These are phyloP conservation scores for Periconia sp. DNA, from an alignment of 2,329 filamentous ascomycete genomes.

Conservation along the genomic window DNA sequence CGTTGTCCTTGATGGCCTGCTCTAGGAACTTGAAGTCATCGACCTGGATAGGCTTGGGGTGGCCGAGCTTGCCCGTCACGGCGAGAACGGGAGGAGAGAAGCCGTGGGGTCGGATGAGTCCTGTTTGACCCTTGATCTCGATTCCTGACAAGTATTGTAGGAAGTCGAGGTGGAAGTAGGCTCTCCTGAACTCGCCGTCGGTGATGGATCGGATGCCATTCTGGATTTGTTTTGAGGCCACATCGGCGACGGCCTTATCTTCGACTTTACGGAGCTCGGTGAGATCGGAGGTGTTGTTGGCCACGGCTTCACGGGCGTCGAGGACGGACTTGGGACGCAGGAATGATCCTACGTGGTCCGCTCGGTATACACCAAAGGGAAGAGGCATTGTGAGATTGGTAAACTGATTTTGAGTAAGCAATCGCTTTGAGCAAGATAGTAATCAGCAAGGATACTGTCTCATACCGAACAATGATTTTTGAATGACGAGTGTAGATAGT, in stretches of 20 bases:
- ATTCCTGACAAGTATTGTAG: conserved; percentile 57
- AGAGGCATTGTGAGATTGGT: conserved; percentile 35
- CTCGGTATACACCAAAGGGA: conserved; percentile 44
- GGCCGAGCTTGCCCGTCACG: conserved; percentile 56
- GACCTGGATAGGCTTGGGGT: conserved; percentile 58
- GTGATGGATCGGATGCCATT: conserved; percentile 55
- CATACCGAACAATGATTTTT: neutral
- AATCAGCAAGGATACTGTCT: neutral
- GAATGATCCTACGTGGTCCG: conserved; percentile 61
- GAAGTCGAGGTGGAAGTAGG: conserved; percentile 63
- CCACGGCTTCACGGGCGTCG: conserved; percentile 52
- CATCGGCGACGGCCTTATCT: conserved; percentile 52
- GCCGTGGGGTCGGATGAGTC: conserved; percentile 46
- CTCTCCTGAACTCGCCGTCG: conserved; percentile 60
- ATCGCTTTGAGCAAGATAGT: neutral
- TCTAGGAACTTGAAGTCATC: conserved; percentile 59
- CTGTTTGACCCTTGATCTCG: conserved; percentile 54
- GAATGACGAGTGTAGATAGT: neutral
- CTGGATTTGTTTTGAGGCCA: conserved; percentile 53
- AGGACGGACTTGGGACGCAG: conserved; percentile 55
- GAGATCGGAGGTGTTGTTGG: conserved; percentile 45
- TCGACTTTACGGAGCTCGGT: conserved; percentile 54
- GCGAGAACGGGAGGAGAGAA: conserved; percentile 57
- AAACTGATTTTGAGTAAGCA: neutral
- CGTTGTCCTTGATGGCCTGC: conserved; percentile 46